These are phyloP conservation scores for Rosa multiflora DNA, from an alignment of 306 rosid species.

Conservation along the genomic window DNA sequence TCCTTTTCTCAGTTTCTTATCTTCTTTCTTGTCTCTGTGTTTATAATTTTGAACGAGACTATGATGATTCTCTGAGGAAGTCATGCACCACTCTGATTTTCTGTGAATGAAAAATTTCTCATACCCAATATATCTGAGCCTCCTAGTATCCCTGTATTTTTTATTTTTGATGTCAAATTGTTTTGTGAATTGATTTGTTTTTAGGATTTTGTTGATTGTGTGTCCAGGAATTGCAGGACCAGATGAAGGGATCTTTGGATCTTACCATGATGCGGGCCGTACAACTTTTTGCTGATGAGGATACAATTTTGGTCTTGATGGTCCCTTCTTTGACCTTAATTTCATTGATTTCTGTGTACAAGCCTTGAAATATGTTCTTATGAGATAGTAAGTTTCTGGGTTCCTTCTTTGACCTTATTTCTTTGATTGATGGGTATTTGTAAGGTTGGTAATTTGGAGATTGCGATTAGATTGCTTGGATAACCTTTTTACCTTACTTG, in stretches of 20 bases:
- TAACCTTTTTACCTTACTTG: no score
- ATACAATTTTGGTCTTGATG: slow-evolving; percentile 58
- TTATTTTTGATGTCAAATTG: not conserved
- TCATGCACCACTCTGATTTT: slow-evolving; percentile 96
- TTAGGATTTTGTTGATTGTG: not conserved
- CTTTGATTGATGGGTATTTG: no score
- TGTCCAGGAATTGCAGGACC: slow-evolving; percentile 26
- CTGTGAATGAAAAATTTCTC: slow-evolving; percentile 77
- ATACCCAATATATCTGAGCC: slow-evolving; percentile 46
- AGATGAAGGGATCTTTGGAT: slow-evolving; percentile 50
- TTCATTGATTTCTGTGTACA: no score
- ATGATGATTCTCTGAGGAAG: slow-evolving; percentile 65
- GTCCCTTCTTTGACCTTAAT: no score
- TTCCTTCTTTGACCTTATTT: no score
- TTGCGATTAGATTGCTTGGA: no score
- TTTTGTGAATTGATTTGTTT: not conserved
- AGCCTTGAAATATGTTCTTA: no score
- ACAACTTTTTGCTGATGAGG: slow-evolving; percentile 65
- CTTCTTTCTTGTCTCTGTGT: no score
- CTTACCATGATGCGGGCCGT: slow-evolving; percentile 95
- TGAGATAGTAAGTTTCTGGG: no score
- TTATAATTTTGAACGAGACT: no score
- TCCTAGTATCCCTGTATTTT: not conserved
- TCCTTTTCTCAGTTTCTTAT: no score
- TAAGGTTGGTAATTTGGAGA: no score